phyloP scores from a whole-genome alignment of 306 rosid genomes.

The Lotus japonicus region DNA sequence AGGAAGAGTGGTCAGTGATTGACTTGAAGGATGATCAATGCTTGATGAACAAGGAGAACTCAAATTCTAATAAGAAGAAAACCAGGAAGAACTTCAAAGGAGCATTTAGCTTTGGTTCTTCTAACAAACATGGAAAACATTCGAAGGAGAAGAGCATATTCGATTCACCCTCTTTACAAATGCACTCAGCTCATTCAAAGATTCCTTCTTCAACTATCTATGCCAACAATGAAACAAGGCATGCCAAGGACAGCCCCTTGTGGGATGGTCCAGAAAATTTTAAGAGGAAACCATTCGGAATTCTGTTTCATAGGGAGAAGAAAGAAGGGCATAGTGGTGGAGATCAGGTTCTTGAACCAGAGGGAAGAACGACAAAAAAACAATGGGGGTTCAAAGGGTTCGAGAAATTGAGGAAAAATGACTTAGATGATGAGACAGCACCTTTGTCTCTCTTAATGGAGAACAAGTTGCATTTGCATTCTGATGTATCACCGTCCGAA shows the following conservation, averaged over 20 bases:
- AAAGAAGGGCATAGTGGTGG: conserved; percentile 20
- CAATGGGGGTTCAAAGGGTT: conserved; percentile 41
- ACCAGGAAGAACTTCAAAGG: conserved; percentile 58
- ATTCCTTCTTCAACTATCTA: background rate
- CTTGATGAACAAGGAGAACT: conserved; percentile 39
- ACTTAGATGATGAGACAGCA: conserved; percentile 59
- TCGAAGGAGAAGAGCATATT: conserved; percentile 64
- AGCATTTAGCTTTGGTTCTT: conserved; percentile 49
- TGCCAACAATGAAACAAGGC: conserved; percentile 10
- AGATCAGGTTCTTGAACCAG: background rate
- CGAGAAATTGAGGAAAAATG: conserved; percentile 58
- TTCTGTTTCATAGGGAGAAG: conserved; percentile 23
- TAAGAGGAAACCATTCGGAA: conserved; percentile 29
- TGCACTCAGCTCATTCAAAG: conserved; percentile 13
- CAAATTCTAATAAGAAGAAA: conserved; percentile 43
- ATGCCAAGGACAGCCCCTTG: conserved; percentile 18
- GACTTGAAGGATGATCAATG: conserved; percentile 70
- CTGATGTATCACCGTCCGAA: conserved; percentile 54
- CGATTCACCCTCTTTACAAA: conserved; percentile 24
- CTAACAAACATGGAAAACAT: conserved; percentile 42
- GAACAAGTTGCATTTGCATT: conserved; percentile 39
- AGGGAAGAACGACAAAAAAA: background rate
- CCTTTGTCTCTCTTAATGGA: conserved; percentile 56
- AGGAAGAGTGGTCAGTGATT: conserved; percentile 78
- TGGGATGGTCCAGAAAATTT: too few relatives aligned